Conservation (phyloP, 2,329 filamentous ascomycete species). For the Thelonectria olida region DNA sequence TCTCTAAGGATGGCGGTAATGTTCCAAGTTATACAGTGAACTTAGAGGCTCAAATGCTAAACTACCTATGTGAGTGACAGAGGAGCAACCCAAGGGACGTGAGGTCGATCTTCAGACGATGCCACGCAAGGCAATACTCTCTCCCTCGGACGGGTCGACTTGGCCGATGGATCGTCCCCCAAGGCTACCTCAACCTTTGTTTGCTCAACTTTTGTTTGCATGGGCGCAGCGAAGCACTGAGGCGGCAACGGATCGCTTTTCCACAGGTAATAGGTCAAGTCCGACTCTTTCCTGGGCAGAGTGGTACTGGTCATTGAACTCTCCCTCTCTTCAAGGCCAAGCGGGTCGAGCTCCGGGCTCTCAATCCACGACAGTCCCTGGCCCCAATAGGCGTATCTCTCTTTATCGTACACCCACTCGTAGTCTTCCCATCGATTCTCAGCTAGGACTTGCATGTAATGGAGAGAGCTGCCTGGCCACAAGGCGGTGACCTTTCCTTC, state of each 20-base stretch:
- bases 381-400: conserved; percentile 35
- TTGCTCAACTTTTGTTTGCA: background rate
- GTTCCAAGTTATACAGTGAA: too few species aligned
- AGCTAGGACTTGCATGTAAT: conserved; percentile 54
- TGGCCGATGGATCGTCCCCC: background rate
- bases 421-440: conserved; percentile 40
- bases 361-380: conserved; percentile 36
- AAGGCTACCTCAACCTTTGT: background rate
- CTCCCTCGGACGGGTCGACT: background rate
- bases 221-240: background rate
- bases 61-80: background rate
- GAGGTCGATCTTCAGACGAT: background rate
- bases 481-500: conserved; percentile 52
- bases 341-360: conserved; percentile 26
- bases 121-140: background rate
- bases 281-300: conserved; percentile 9
- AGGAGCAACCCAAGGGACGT: background rate
- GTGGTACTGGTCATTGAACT: background rate
- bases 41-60: too few species aligned
- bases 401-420: conserved; percentile 30
- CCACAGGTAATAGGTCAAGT: conserved; percentile 24
- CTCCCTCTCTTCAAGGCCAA: conserved; percentile 23
- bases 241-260: conserved; percentile 11
- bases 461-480: conserved; percentile 55
- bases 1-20: too few species aligned